These are phyloP conservation scores for Alternaria arborescens DNA, from an alignment of 2,329 filamentous ascomycete species.

Conservation along the genomic window DNA sequence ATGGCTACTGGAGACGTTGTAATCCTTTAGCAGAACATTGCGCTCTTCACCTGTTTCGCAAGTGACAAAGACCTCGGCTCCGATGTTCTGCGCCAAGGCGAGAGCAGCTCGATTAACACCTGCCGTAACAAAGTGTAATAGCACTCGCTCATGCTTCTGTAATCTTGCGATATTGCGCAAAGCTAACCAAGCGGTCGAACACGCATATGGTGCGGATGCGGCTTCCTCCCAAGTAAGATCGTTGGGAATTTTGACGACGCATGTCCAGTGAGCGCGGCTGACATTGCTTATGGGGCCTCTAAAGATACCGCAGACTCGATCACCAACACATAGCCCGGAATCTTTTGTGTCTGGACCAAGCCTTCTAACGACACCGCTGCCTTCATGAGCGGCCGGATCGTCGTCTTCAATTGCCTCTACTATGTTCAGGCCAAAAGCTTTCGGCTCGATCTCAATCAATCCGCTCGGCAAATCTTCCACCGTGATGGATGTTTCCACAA, in stretches of 20 bases:
- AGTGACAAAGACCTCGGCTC: background rate
- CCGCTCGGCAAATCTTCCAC: background rate
- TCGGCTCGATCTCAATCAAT: constrained; percentile 1
- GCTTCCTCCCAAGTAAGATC: constrained; percentile 1
- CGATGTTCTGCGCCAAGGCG: constrained; percentile 1
- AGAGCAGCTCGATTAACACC: constrained; percentile 2
- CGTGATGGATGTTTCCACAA: background rate
- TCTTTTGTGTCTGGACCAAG: background rate
- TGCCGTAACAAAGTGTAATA: background rate
- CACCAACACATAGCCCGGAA: constrained; percentile 1
- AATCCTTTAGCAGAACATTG: background rate
- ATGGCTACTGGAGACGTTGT: background rate
- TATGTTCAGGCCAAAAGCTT: constrained; percentile 4
- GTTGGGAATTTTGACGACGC: background rate
- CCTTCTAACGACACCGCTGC: background rate
- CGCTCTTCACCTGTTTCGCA: background rate
- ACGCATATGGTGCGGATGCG: background rate
- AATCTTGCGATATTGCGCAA: background rate
- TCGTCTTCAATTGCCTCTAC: background rate
- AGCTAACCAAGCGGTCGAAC: background rate
- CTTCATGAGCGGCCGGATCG: background rate
- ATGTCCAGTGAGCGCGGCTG: background rate
- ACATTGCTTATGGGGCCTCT: background rate
- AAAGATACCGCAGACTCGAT: constrained; percentile 8
- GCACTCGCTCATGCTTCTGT: background rate